Conservation (phyloP, 305 asterid genomes). For the Euphrasia arctica region DNA sequence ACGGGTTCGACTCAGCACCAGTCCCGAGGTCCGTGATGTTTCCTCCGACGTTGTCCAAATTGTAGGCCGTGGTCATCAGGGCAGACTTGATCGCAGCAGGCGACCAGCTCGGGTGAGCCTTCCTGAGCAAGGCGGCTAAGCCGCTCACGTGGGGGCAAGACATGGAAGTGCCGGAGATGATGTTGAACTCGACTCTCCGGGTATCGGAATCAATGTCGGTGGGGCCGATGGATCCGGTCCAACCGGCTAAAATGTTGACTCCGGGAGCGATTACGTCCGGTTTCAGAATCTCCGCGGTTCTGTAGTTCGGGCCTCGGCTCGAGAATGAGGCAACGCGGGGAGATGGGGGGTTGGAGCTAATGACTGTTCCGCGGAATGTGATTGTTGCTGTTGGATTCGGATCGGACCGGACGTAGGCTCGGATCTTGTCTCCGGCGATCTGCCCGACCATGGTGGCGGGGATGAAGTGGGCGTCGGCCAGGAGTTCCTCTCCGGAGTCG, state of each 20-base stretch:
- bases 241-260: conserved; percentile 84
- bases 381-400: conserved; percentile 76
- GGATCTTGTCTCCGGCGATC: conserved; percentile 63
- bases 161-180: conserved; percentile 89
- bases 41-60: conserved; percentile 56
- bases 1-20: conserved; percentile 52
- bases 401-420: conserved; percentile 54
- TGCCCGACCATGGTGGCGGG: conserved; percentile 91
- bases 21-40: conserved; percentile 71
- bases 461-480: conserved; percentile 81
- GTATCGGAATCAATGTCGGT: conserved; percentile 60
- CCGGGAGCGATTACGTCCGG: conserved; percentile 95
- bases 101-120: conserved; percentile 68
- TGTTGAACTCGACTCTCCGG: conserved; percentile 75
- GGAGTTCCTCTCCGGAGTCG: conserved; percentile 85
- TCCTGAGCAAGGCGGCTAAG: conserved; percentile 65
- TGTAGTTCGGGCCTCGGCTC: conserved; percentile 85
- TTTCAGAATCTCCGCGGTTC: conserved; percentile 76
- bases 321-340: conserved; percentile 90
- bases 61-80: conserved; percentile 77
- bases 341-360: conserved; percentile 62
- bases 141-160: conserved; percentile 96
- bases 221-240: conserved; percentile 72
- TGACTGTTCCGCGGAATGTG: conserved; percentile 62
- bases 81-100: conserved; percentile 89